Evolutionary conservation across 2,329 filamentous ascomycete genomes (phyloP), one percentile per base, ranked within the genome.

Genomic region (Zymoseptoria ardabiliae): DNA sequence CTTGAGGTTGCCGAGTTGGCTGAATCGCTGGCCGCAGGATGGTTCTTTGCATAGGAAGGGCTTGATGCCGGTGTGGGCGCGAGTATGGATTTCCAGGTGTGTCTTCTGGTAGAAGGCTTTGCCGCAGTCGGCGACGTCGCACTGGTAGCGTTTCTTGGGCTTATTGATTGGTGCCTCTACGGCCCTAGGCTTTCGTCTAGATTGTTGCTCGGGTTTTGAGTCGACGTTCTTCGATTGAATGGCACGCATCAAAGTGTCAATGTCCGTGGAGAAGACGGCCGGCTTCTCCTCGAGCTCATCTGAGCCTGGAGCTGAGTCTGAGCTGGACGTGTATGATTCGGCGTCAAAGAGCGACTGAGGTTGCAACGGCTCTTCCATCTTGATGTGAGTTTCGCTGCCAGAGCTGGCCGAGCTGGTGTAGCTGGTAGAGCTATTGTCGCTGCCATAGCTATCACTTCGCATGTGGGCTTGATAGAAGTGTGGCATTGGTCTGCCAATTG

Each of bases 61-160:
- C 72, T 91, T 94, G 57, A 89, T 85, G 17, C 94, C 94, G 2
- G 90, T 96, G 74, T 99, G 94, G 4, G 89, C 87, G 64, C 92
- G 83, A 52, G 84, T 86, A 73, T 99, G 94, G 54, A 95, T 97
- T 62, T 94, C 89, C 10, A 97, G 81, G 68, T 97, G 93, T 1
- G 92, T 96, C 76, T 93, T 96, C 71, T 97, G 93, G 61, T 85
- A 85, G 74, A 97, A 97, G 62, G 82, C 85, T 78, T 94, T 95
- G 66, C 81, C 79, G 74, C 93, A 97, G 49, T 84, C 84, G 7
- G 85, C 82, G 48, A 91, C 81, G 20, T 81, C 82, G 75, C 94
- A 99, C 19, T 82, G 77, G 72, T 93, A 91, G 68, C 85, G 78
- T 73, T 86, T 94, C 68, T 82, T 80, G 59, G 76, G 48, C 68